Evolutionary conservation across 1,284 basidiomycete genomes (phyloP), one percentile per base, ranked within the genome.

Genomic region (Singerocomus rubriflavus): DNA sequence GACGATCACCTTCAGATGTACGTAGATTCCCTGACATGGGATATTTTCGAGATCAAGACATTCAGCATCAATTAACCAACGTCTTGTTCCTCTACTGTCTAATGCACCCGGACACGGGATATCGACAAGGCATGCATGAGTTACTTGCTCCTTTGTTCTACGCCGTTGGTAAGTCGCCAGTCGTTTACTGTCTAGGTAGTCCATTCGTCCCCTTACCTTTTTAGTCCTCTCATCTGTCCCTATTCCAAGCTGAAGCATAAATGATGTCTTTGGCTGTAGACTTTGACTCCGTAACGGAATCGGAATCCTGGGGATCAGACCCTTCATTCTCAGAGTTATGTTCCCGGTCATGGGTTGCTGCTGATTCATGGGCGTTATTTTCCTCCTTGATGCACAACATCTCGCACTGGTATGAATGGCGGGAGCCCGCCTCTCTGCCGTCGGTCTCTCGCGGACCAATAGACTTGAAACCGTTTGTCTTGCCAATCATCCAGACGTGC

Each of bases 61-160:
- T 93, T 2, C 90, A 92, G 63, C 73, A 76, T n/a, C 82, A 87
- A 62, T 74, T 97, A 37, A 89, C 88, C 0, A 88, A 92, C 57
- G 84, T 95, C 27, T 75, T 98, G 14, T 95, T 92, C 67, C 71
- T 97, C 17, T 90, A 88, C 63, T 83, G 88, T 16, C 76, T 81
- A 35, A 80, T 82, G 62, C 82, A 93, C 67, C 81, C 88, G 1
- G 77, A 85, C 44, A 82, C 94, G 17, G 92, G 93, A 29, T 97
- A 97, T 65, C 80, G 94, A 30, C 88, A 96, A 77, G 94, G 94
- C 43, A 97, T 98, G 94, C 94, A 98, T 65, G 94, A 98, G 66
- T 74, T 97, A 5, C 78, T 96, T 7, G 94, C 93, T 1, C 88
- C 91, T 0, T 68, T 96, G 30, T 88, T 91, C 58, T 82, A 88